Base-by-base conservation (phyloP, 2,329 filamentous ascomycete genomes). In the Pseudopithomyces maydicus region DNA sequence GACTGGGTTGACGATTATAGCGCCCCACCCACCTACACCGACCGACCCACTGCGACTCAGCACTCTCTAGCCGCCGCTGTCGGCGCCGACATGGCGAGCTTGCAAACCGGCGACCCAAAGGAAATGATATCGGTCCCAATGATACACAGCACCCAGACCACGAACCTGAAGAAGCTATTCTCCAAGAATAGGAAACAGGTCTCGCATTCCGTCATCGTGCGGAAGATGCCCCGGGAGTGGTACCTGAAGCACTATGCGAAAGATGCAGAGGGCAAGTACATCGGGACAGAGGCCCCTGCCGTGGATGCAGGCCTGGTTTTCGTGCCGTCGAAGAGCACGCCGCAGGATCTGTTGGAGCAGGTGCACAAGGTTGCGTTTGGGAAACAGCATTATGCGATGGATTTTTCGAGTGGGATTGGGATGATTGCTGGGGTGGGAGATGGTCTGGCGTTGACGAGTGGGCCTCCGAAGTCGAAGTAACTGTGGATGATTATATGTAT, bases 191-290 rank as follows among this genome's bases (percentile, higher is more conserved):
- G 44, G 3, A 59, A 59, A 11, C 58, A 49, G 22, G 59, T 68
- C 0, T 55, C 62, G 6, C 63, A 66, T n/a, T 62, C 63, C 2
- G 66, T 72, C 3, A 57, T 67, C 22, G 58, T 65, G 33, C 59
- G 69, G 2, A 67, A 65, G 42, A 72, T 73, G 70, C 63, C 59
- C 15, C 64, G 71, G 23, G 55, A 61, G 14, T 58, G 65, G 29
- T 74, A 72, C 54, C 57, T 67, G 1, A 63, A 66, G 29, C 62
- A 69, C 43, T 74, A 74, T 41, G 66, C 64, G n/a, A 71, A 72
- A 17, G 67, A 74, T 46, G 43, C 55, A 0, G 54, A 71, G 2
- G 72, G 71, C 1, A 72, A 69, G 2, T 73, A 68, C 33, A 23
- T 72, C 1, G 68, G 71, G 0, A 72, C 67, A 0, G 59, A 63